Base-by-base conservation (phyloP, 75 land plant species). In the Pinus tabuliformis region DNA sequence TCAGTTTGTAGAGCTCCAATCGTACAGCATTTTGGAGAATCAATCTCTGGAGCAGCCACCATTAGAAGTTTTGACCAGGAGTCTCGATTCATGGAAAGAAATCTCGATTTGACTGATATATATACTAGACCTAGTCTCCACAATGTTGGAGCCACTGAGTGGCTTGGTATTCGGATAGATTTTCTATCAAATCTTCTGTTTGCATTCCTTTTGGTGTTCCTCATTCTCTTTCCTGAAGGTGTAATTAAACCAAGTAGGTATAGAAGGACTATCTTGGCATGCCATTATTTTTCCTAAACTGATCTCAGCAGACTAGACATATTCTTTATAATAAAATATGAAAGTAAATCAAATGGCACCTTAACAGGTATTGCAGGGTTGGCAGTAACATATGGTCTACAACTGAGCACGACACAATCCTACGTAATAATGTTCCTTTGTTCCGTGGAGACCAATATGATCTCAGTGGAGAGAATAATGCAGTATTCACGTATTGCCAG, bases 361-460 rank as follows among this genome's bases (percentile, higher is more conserved):
- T 62, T 62, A 3, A 18, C 87, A 96, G 99, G 89, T 6, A 85
- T 90, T 68, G 87, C 83, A 24, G 99, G 99, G 4, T 91, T 96
- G 21, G 87, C 88, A 57, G 82, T 94, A 58, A 85, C 89, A 13
- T 96, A 96, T 77, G 97, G 87, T 6, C 76, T 96, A 5, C 3
- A 4, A 4, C 73, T 96, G 11, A 87, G 9, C n/a, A 16, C 3
- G 17, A 0, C 2, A 20, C 92, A 93, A 62, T 85, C 87, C 30
- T 86, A 88, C 89, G 86, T 89, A 30, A 80, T 91, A 66, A 93
- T 91, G 94, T 87, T 84, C 73, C 72, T 95, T 16, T 89, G 90
- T 78, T 81, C 83, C 74, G 83, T 96, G 11, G 97, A 93, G 83
- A 96, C 88, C 81, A 93, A 91, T 76, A 91, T 91, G 83, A 91